Evolutionary conservation across 768 basidiomycete genomes (phyloP).

Genomic region (Russula vinacea): DNA sequence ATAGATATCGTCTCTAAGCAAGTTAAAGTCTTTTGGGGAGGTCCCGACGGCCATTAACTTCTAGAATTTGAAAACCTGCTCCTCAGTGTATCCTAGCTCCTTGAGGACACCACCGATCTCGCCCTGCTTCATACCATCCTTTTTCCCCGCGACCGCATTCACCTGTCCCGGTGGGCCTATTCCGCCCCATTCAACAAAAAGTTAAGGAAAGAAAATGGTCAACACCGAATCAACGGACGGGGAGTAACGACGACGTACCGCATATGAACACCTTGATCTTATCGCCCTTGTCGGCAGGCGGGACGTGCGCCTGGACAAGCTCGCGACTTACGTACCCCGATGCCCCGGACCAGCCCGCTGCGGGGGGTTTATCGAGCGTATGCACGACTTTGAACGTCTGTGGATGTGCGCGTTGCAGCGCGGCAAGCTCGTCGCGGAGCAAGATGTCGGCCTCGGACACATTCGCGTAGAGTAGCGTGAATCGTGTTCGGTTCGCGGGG

Average conservation of each 20-base stretch:
- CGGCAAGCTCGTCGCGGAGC: conserved; percentile 73
- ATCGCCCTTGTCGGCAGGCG: conserved; percentile 57
- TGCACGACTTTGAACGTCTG: conserved; percentile 79
- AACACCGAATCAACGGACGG: background rate
- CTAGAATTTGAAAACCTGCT: conserved; percentile 58
- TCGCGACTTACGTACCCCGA: conserved; percentile 74
- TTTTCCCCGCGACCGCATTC: conserved; percentile 80
- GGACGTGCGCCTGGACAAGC: conserved; percentile 69
- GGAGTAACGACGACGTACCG: conserved; percentile 48
- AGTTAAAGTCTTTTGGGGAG: background rate
- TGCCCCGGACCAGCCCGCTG: conserved; percentile 66
- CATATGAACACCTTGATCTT: conserved; percentile 91
- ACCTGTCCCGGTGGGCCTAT: conserved; percentile 85
- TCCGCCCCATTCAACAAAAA: background rate
- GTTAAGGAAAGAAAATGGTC: background rate
- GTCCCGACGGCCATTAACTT: background rate
- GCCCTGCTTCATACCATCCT: conserved; percentile 86
- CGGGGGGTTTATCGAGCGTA: conserved; percentile 71
- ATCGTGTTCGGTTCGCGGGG: conserved; percentile 85
- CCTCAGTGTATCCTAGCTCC: conserved; percentile 78
- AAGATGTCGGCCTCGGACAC: conserved; percentile 88
- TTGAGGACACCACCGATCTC: conserved; percentile 78
- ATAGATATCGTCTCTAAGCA: background rate
- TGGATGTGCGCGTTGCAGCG: conserved; percentile 63
- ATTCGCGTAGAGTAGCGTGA: conserved; percentile 90